phyloP scores from a whole-genome alignment of 2,329 filamentous ascomycete genomes.

The Remersonia thermophila region DNA sequence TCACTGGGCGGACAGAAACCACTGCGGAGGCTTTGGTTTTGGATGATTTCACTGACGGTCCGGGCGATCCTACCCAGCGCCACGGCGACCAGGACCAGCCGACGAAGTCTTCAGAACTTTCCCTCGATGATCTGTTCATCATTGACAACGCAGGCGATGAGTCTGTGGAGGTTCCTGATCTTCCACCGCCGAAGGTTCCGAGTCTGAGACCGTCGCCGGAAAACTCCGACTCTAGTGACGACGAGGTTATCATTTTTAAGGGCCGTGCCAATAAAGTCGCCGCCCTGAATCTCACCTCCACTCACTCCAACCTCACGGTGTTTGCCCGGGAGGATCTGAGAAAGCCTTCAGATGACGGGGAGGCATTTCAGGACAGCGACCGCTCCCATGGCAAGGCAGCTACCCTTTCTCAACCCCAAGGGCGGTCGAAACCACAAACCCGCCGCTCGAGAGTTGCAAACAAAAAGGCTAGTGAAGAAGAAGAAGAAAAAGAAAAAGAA shows the following conservation, averaged over 20 bases:
- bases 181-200: constrained; percentile 9
- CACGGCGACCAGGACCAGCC: background rate
- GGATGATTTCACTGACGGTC: too few species aligned
- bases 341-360: too few species aligned
- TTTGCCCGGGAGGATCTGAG: too few species aligned
- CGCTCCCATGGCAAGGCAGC: too few species aligned
- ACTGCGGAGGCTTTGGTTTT: too few species aligned
- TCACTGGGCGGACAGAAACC: too few species aligned
- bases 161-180: constrained; percentile 5
- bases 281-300: too few species aligned
- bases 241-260: constrained; percentile 47
- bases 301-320: too few species aligned
- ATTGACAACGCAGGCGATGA: constrained; percentile 27
- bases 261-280: too few species aligned
- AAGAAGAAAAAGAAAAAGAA: too few species aligned
- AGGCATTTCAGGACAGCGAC: too few species aligned
- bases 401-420: background rate
- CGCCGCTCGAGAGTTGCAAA: background rate
- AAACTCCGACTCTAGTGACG: constrained; percentile 43
- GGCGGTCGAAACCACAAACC: constrained; percentile 1
- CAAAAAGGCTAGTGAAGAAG: too few species aligned
- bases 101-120: background rate
- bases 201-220: constrained; percentile 14
- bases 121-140: constrained; percentile 21
- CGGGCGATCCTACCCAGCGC: background rate